Evolutionary conservation across 371 early-diverging fungal genomes (phyloP), one percentile per base, ranked within the genome.

Genomic region (Apophysomyces elegans): DNA sequence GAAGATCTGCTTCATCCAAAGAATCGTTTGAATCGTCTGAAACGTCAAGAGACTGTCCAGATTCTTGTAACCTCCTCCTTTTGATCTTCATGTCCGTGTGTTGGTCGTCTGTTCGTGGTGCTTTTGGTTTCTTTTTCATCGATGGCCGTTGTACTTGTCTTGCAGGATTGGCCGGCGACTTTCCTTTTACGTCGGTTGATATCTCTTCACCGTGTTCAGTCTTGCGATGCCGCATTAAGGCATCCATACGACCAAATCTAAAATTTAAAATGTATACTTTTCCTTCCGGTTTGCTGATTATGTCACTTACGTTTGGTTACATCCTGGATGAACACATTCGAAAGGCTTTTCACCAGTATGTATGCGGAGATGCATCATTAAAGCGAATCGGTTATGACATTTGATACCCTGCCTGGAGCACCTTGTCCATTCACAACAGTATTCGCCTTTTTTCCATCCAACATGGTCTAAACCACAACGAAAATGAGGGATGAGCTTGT

Each of bases 321-420:
- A 83, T 11, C 73, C 74, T 4, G 76, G 61, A 44, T 58, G 59
- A 13, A 69, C 76, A 50, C 90, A 90, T 50, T 81, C 84, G 66
- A 83, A 90, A 0, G 90, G 90, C 61, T 88, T 90, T 65, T 90
- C 88, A 8, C 88, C 88, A 13, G 90, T 90, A 58, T 90, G 90
- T 47, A 86, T 87, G 58, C 90, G 79, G 69, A 90, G 75, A 59
- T 90, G 90, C 65, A 87, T 84, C 66, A 88, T 86, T 14, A 90
- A 68, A 2, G 88, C 86, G 72, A 88, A 90, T 38, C 90, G 76
- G 14, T 85, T 85, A 32, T 85, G 86, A 62, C 87, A 86, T 62
- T 83, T 83, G n/a, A 80, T 81, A 13, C 86, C 84, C 61, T 80
- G 77, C 58, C 88, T 78, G 43, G 78, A 66, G 69, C 90, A 90